These are phyloP conservation scores for Chlorella sorokiniana DNA, from an alignment of 139 green algal genomes.

Conservation along the genomic window DNA sequence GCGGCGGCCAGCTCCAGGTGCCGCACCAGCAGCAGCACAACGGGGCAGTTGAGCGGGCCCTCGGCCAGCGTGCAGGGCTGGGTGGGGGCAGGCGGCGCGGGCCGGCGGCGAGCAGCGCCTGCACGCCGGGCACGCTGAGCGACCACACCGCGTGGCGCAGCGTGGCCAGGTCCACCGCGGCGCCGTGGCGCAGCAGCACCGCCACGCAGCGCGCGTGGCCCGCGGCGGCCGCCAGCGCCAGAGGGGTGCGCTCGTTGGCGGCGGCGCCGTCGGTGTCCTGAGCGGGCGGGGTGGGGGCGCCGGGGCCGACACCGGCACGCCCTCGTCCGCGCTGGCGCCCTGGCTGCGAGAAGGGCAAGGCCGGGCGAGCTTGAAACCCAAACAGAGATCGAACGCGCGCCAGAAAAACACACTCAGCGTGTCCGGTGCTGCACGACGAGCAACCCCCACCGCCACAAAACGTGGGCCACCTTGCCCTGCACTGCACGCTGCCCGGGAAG, in stretches of 20 bases:
- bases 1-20: slow-evolving; percentile 4
- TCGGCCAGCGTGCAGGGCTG: background rate
- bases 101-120: background rate
- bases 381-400: background rate
- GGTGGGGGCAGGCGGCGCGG: background rate
- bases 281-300: background rate
- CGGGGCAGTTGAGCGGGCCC: background rate
- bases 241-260: background rate
- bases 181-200: background rate
- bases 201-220: background rate
- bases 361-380: background rate
- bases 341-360: background rate
- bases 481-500: background rate
- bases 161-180: background rate
- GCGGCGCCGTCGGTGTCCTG: background rate
- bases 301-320: background rate
- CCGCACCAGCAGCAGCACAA: slow-evolving; percentile 25
- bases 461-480: background rate
- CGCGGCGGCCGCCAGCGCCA: slow-evolving; percentile 6
- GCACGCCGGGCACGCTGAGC: slow-evolving; percentile 1
- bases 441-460: too few species aligned
- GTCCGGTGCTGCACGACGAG: too few species aligned
- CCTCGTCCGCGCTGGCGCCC: background rate
- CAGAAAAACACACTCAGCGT: background rate
- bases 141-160: slow-evolving; percentile 16